Conservation (phyloP, 2,329 filamentous ascomycete genomes). For the Rutstroemia sp. region DNA sequence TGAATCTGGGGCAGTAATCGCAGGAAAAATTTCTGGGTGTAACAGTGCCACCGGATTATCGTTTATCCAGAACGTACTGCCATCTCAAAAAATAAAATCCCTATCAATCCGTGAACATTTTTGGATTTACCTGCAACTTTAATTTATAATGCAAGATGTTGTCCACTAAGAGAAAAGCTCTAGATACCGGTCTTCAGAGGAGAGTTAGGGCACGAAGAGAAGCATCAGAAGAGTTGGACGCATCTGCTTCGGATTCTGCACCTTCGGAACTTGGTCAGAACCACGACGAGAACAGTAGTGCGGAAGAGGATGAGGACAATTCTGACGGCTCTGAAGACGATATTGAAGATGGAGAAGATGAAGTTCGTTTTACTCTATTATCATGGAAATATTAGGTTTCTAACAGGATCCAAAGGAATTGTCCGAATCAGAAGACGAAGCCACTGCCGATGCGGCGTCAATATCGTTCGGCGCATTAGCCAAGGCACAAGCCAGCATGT, state of each 20-base stretch:
- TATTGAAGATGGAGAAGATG: conserved; percentile 18
- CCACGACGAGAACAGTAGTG: conserved; percentile 29
- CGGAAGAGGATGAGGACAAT: conserved; percentile 29
- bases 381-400: not conserved
- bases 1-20: not conserved
- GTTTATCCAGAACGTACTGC: not conserved
- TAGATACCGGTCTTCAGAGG: conserved; percentile 21
- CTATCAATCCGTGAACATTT: not conserved
- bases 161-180: conserved; percentile 25
- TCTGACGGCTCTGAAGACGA: conserved; percentile 27
- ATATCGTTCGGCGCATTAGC: conserved; percentile 89
- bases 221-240: conserved; percentile 24
- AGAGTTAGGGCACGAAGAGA: conserved; percentile 27
- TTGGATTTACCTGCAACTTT: not conserved
- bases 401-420: conserved; percentile 12
- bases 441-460: conserved; percentile 35
- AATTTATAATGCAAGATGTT: conserved; percentile 16
- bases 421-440: conserved; percentile 14
- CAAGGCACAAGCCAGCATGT: conserved; percentile 69
- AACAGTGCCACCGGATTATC: not conserved
- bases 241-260: conserved; percentile 27
- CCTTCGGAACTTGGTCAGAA: conserved; percentile 30
- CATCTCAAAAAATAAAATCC: not conserved
- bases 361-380: conserved; percentile 2
- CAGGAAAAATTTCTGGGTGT: not conserved